Conservation (phyloP, 2,329 filamentous ascomycete genomes). For the Pseudogymnoascus sp. region DNA sequence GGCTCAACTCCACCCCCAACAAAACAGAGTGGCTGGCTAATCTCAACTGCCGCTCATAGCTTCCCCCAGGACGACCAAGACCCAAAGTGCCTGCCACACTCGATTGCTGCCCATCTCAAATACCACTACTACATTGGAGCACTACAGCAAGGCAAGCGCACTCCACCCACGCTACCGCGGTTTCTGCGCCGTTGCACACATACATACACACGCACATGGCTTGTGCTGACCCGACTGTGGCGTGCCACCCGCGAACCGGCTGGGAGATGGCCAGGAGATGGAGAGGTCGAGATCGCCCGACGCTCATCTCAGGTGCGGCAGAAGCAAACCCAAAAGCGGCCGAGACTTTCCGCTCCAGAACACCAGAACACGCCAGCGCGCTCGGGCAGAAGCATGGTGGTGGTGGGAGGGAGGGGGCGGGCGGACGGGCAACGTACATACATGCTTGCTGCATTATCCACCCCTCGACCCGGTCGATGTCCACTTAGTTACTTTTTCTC, state of each 20-base stretch:
- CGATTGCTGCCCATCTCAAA: neutral
- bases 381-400: neutral
- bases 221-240: neutral
- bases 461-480: neutral
- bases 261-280: neutral
- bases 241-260: neutral
- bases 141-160: neutral
- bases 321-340: neutral
- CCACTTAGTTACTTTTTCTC: neutral
- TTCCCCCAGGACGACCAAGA: neutral
- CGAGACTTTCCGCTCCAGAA: neutral
- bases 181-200: neutral
- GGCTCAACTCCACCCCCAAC: neutral
- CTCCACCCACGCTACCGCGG: neutral
- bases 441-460: neutral
- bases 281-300: neutral
- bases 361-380: neutral
- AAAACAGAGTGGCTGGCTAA: neutral
- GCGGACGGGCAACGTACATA: neutral
- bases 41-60: neutral
- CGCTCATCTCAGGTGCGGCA: neutral
- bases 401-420: neutral
- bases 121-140: neutral
- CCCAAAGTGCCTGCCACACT: neutral
- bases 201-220: neutral